Evolutionary conservation across 257 asterid genomes (phyloP), one percentile per base, ranked within the genome.

Genomic region (Striga asiatica): DNA sequence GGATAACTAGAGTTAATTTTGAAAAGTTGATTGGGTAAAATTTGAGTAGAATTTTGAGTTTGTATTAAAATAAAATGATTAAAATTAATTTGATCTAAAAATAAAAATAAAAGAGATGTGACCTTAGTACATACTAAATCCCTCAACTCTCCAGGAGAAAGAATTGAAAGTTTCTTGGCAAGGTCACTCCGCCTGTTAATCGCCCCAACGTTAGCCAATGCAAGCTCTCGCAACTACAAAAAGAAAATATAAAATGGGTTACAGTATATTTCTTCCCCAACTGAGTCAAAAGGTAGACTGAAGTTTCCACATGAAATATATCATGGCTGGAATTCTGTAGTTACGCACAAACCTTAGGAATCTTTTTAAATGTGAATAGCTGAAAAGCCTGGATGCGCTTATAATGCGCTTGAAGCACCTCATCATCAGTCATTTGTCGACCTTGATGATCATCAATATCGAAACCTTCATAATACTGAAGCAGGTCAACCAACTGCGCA

Each of bases 351-450:
- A 91, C 98, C 95, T 84, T 84, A 2, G 97, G 97, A 65, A 82
- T 74, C 70, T 72, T 92, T 74, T 84, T 92, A 62, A 77, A 92
- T 51, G 86, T 84, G 71, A 82, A 76, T 55, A 84, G 83, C 74
- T 92, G 98, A 73, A 92, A 84, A 66, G 98, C 94, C 85, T 84
- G 94, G 53, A 92, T 69, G 53, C 91, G 95, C 67, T 81, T 84
- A 71, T 92, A 92, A 66, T 88, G 97, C 60, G 86, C 79, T 64
- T 80, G 93, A 64, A 92, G 86, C 55, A 88, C 98, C 76, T 88
- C 98, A 65, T 92, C 98, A 67, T 88, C 98, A 68, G 94, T 78
- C 97, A 84, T 88, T 77, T 92, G 98, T 66, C 92, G 77, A 73
- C 98, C 98, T 62, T 78, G 70, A 70, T 81, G 89, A 64, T 92